Evolutionary conservation across 148 eudicot genomes (phyloP).

Genomic region (Camellia sinensis): DNA sequence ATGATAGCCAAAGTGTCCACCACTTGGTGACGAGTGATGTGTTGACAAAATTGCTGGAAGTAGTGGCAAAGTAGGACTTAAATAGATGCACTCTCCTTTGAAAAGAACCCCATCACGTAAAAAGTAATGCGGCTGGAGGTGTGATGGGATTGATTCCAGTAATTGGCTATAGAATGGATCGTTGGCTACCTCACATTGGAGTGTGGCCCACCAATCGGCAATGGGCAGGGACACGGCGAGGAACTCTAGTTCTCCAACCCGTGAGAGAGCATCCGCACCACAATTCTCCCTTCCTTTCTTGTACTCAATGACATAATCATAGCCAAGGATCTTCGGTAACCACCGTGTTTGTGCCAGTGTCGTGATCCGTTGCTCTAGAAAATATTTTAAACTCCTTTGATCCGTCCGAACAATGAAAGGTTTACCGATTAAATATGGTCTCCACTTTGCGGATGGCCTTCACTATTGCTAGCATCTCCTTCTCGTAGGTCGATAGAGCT

Average conservation of each 20-base stretch:
- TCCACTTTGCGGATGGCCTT: not conserved
- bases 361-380: constrained; percentile 2
- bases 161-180: not conserved
- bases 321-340: not conserved
- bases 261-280: not conserved
- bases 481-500: not conserved
- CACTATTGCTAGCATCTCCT: not conserved
- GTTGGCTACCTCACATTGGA: not conserved
- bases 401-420: not conserved
- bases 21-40: not conserved
- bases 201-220: constrained; percentile 2
- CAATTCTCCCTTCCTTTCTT: not conserved
- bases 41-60: too few species aligned
- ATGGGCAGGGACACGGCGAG: not conserved
- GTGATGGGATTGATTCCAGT: too few species aligned
- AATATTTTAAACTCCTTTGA: not conserved
- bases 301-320: not conserved
- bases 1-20: not conserved
- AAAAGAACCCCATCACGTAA: not conserved
- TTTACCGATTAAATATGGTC: not conserved
- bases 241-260: not conserved
- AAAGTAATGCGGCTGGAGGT: too few species aligned
- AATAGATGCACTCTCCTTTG: too few species aligned
- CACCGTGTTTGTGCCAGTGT: constrained; percentile 3
- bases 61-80: too few species aligned